These are phyloP conservation scores for Centrapalus pauciflorus DNA, from an alignment of 129 eudicot species.

Conservation along the genomic window DNA sequence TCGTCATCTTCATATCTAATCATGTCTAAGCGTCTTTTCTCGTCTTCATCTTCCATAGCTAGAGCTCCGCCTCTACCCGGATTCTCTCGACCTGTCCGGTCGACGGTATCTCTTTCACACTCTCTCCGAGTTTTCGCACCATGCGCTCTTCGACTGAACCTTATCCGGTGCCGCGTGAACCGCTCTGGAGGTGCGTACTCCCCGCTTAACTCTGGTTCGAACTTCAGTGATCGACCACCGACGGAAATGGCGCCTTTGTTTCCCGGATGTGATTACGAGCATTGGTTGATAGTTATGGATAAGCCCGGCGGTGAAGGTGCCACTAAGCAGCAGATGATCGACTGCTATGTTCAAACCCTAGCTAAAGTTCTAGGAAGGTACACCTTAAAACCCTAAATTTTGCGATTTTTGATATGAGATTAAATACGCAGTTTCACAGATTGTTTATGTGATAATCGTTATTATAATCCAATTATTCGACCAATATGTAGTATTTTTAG, in stretches of 20 bases:
- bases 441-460: neutral
- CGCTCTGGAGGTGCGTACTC: constrained; percentile 84
- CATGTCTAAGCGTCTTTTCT: constrained; percentile 39
- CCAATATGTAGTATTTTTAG: neutral
- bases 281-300: constrained; percentile 95
- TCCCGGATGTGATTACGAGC: constrained; percentile 97
- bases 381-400: neutral
- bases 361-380: constrained; percentile 88
- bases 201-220: constrained; percentile 79
- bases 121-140: constrained; percentile 34
- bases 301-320: constrained; percentile 97
- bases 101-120: constrained; percentile 40
- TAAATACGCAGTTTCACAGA: neutral
- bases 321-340: constrained; percentile 85
- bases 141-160: constrained; percentile 31
- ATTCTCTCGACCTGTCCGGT: constrained; percentile 36
- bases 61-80: constrained; percentile 44
- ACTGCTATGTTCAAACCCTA: constrained; percentile 74
- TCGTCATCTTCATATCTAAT: constrained; percentile 25
- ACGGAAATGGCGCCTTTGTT: constrained; percentile 98
- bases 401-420: neutral
- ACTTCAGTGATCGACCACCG: constrained; percentile 88
- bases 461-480: neutral
- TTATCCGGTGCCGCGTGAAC: constrained; percentile 63
- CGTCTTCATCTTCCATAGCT: constrained; percentile 39